Evolutionary conservation across 2,329 filamentous ascomycete genomes (phyloP), one percentile per base, ranked within the genome.

Genomic region (Pseudocercospora fuligena): DNA sequence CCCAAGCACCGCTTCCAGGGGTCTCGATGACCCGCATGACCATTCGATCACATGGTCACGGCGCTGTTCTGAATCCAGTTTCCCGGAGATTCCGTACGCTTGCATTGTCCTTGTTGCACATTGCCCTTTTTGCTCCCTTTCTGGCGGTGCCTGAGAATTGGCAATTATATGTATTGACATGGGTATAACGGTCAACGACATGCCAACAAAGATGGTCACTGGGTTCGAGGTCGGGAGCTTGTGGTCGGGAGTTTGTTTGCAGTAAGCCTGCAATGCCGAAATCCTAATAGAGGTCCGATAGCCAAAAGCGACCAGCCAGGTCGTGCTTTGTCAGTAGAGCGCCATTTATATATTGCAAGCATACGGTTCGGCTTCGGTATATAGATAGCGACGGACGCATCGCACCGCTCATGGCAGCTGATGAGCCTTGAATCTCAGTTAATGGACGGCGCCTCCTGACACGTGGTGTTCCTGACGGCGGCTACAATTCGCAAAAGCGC

Each of bases 401-500:
- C 57, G 57, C 57, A 60, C 33, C 57, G 57, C 31, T 16, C n/a
- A 54, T 54, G 36, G 31, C 61, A 63, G 61, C 60, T 40, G 25
- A 27, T 25, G 51, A 54, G 51, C 51, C 49, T 54, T 54, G 51
- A 54, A 54, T 29, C 9, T 54, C 51, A 54, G 2, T 16, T 14
- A 8, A 8, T 62, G 16, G 29, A 56, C 29, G 60, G 60, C 49
- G 33, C 31, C 31, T 16, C 60, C 56, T 64, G 23, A 27, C 61
- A 64, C 61, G 61, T 64, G 61, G 61, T 64, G 25, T 29, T 47
- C 25, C 19, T 49, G 23, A 56, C 23, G 23, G 25, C 23, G 25
- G 23, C 51, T 54, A 23, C 51, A 31, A n/a, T 16, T 16, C 11
- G 51, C 25, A n/a, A 29, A 25, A 7, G 23, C 16, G 51, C 21